Conservation (phyloP, 1,139 yeast genomes). For the Blastobotrys elegans region DNA sequence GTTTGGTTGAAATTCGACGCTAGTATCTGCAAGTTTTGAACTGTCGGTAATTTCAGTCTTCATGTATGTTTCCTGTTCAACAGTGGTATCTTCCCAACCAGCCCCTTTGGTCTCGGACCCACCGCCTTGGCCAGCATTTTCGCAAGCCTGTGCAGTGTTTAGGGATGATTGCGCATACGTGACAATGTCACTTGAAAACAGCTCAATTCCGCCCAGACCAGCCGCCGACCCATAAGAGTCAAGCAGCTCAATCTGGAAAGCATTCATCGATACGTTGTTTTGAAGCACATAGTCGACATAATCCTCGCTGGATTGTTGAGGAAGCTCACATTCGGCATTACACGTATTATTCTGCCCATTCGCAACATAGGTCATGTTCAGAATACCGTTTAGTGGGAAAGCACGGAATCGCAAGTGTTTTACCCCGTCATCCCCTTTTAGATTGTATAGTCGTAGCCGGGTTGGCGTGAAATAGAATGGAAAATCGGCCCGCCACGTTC, state of each 20-base stretch:
- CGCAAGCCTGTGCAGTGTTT: slow-evolving; percentile 53
- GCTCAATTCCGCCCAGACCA: slow-evolving; percentile 66
- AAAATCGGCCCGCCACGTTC: slow-evolving; percentile 63
- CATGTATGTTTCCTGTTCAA: slow-evolving; percentile 32
- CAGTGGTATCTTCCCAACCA: slow-evolving; percentile 28
- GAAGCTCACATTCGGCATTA: slow-evolving; percentile 83
- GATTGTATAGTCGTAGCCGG: slow-evolving; percentile 64
- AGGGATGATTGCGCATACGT: slow-evolving; percentile 70
- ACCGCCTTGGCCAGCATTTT: slow-evolving; percentile 18
- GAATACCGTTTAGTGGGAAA: slow-evolving; percentile 77
- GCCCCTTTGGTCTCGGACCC: slow-evolving; percentile 22
- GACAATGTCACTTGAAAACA: slow-evolving; percentile 57
- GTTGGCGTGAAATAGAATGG: slow-evolving; percentile 63
- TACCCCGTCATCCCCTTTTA: slow-evolving; percentile 48
- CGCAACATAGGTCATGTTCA: slow-evolving; percentile 84
- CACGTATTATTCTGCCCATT: slow-evolving; percentile 53
- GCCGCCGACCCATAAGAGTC: slow-evolving; percentile 68
- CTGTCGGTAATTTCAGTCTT: slow-evolving; percentile 35
- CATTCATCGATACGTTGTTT: slow-evolving; percentile 57
- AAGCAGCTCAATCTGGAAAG: slow-evolving; percentile 60
- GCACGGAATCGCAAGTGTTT: slow-evolving; percentile 68
- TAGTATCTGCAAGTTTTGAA: slow-evolving; percentile 35
- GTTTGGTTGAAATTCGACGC: slow-evolving; percentile 63
- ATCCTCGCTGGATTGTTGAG: slow-evolving; percentile 41
- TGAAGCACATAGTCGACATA: slow-evolving; percentile 82